Evolutionary conservation across 352 stramenopile genomes (phyloP), one percentile per base, ranked within the genome.

Genomic region (Thraustochytrium striatum): DNA sequence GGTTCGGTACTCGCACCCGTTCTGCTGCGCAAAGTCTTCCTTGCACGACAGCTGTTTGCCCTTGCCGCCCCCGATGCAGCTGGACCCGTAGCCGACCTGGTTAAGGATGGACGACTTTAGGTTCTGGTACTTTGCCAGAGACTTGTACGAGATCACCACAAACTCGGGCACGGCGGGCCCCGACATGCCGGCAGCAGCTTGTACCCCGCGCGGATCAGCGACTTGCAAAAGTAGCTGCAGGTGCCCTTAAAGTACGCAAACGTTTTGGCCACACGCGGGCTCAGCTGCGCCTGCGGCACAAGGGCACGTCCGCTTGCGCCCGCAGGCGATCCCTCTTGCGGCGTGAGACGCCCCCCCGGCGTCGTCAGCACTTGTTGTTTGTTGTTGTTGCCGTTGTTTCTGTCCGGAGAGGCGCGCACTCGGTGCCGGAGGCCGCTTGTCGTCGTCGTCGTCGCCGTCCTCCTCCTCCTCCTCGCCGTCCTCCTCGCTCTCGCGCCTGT

Each of bases 11-110:
- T 80, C 70, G 70, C 70, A 80, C 3, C 70, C 70, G 28, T 57
- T 21, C 21, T 47, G 11, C 5, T 28, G 28, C 13, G 70, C 52
- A n/a, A 80, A 80, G 19, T 70, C 41, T 28, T 70, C 58, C 70
- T 70, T 80, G 47, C 70, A 80, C 16, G 53, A 21, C 5, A 80
- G 58, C 58, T 80, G 70, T 28, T 80, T 80, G 1, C 70, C 70
- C 38, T 80, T 80, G 55, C 70, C 70, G 30, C 70, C 70, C 8
- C 70, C 70, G 11, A 80, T 80, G 38, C 70, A 80, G 7, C 7
- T 38, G 21, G 55, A 72, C 41, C 70, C 70, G 21, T 43, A 41
- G 8, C 70, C 70, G 21, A 80, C 50, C 43, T 80, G 70, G 28
- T 80, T 80, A 8, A 80, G 32, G 2, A 80, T 52, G 21, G 70